A percentile compares a stretch with the other conserved stretches of the same genome.
Evolutionary conservation across 257 asterid species (phyloP).

Genomic region (Nicotiana noctiflora): DNA sequence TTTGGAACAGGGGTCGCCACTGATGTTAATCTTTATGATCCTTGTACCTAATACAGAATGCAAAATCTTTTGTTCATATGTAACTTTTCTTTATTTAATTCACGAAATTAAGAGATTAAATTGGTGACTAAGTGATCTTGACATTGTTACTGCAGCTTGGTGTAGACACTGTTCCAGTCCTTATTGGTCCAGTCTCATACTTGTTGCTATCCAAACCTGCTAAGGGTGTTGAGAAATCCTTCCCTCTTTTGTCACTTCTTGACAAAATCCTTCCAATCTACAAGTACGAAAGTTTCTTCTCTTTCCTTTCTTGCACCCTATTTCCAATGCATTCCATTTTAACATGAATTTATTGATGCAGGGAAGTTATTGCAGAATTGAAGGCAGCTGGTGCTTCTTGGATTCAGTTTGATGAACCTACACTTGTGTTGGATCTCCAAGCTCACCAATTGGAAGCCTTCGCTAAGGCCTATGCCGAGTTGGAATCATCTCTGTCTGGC

Average conservation of each 20-base stretch:
- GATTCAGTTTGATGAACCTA: slow-evolving; percentile 96
- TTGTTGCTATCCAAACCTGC: slow-evolving; percentile 91
- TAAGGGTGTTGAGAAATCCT: slow-evolving; percentile 85
- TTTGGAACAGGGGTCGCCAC: not conserved
- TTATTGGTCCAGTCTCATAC: slow-evolving; percentile 86
- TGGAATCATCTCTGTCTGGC: slow-evolving; percentile 69
- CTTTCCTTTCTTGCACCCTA: not conserved
- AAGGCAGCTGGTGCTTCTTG: slow-evolving; percentile 92
- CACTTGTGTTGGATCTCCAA: slow-evolving; percentile 79
- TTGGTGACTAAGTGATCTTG: not conserved
- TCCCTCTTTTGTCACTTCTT: slow-evolving; percentile 72
- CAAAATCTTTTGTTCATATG: not conserved
- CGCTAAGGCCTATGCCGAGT: slow-evolving; percentile 68
- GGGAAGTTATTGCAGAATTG: slow-evolving; percentile 88
- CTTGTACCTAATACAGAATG: not conserved
- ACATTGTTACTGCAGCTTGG: slow-evolving; percentile 55
- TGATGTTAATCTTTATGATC: slow-evolving; percentile 11
- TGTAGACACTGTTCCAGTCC: slow-evolving; percentile 80
- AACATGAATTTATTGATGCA: slow-evolving; percentile 19
- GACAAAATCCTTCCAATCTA: slow-evolving; percentile 86
- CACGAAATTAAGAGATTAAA: not conserved
- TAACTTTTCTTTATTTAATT: not conserved
- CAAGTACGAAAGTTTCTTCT: slow-evolving; percentile 40
- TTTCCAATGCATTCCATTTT: not conserved
- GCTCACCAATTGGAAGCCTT: slow-evolving; percentile 81